Percentiles rank a stretch among this genome's conserved stretches.
Evolutionary conservation across 495 filamentous ascomycete species (phyloP).

Genomic region (Hypoxylon trugodes): DNA sequence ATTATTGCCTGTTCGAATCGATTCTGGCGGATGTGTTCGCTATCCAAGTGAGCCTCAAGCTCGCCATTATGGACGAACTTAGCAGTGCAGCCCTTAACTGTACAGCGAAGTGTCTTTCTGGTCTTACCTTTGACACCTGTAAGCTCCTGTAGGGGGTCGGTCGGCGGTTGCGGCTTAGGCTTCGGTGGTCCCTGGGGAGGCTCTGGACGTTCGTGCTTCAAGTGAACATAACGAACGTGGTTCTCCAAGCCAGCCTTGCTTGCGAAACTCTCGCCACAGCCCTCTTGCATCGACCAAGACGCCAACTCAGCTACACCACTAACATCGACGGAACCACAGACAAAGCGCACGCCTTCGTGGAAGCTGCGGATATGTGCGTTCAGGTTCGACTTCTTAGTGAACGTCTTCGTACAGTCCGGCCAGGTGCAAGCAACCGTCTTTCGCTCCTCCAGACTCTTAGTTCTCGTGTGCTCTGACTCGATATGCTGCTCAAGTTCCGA

Average conservation of each 20-base stretch:
- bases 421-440: conserved; percentile 70
- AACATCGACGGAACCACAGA: conserved; percentile 75
- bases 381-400: conserved; percentile 81
- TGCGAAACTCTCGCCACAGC: conserved; percentile 73
- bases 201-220: conserved; percentile 63
- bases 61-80: conserved; percentile 75
- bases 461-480: conserved; percentile 69
- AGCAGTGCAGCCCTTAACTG: conserved; percentile 59
- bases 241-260: conserved; percentile 80
- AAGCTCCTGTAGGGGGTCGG: conserved; percentile 54
- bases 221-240: conserved; percentile 79
- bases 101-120: conserved; percentile 66
- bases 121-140: conserved; percentile 67
- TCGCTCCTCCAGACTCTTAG: conserved; percentile 66
- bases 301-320: conserved; percentile 63
- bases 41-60: conserved; percentile 69
- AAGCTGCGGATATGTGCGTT: conserved; percentile 78
- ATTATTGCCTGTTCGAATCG: conserved; percentile 34
- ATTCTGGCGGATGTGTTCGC: conserved; percentile 26
- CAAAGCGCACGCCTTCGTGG: conserved; percentile 74
- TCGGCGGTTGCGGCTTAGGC: conserved; percentile 43
- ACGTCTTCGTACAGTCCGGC: conserved; percentile 71
- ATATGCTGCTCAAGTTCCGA: conserved; percentile 72
- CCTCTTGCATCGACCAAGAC: conserved; percentile 70
- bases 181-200: conserved; percentile 45